Conservation (phyloP, 768 basidiomycete genomes). For the Trametes elegans region DNA sequence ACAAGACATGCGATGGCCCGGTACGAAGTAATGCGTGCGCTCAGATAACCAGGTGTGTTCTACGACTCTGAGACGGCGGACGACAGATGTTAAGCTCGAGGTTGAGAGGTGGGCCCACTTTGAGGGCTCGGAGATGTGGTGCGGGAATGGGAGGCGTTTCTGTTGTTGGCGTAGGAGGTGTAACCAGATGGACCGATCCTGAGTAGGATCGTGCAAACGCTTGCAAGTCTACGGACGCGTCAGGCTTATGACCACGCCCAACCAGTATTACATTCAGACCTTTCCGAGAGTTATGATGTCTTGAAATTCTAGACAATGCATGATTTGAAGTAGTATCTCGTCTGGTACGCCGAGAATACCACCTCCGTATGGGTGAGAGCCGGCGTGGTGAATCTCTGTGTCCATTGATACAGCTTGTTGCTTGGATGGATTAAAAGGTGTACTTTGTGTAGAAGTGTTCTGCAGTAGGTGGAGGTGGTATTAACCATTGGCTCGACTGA, state of each 20-base stretch:
- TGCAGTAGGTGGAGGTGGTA: no score
- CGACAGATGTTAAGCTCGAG: constrained; percentile 7
- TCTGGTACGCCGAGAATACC: constrained; percentile 19
- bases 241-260: background rate
- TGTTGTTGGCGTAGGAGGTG: constrained; percentile 13
- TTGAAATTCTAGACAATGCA: constrained; percentile 10
- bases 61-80: background rate
- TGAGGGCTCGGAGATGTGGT: background rate
- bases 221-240: constrained; percentile 3
- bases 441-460: no score
- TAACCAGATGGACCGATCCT: constrained; percentile 24
- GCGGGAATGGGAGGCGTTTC: constrained; percentile 15
- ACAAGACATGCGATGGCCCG: constrained; percentile 5
- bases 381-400: background rate
- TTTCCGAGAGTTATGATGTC: constrained; percentile 21
- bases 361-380: no score
- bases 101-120: constrained; percentile 1
- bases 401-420: background rate
- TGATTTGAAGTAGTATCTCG: constrained; percentile 24
- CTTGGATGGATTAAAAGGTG: no score
- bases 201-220: constrained; percentile 8
- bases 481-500: no score
- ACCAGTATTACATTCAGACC: constrained; percentile 10
- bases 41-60: constrained; percentile 18
- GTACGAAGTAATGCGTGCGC: constrained; percentile 10